Base-by-base conservation (phyloP, 345 rosid species). In the Murraya paniculata region DNA sequence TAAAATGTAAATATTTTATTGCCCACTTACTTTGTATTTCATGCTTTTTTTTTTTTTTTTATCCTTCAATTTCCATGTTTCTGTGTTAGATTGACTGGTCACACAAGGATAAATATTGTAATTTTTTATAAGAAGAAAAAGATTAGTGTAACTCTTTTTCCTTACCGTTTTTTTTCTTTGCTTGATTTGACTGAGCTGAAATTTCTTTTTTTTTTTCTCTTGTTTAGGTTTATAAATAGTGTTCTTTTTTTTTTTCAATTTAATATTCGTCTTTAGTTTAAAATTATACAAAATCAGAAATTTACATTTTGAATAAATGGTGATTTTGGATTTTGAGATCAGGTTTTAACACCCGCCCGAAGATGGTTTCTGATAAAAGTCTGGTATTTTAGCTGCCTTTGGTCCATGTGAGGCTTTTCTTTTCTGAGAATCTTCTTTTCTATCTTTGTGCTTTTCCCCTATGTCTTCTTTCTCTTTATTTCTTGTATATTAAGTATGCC, bases 391-490 rank as follows among this genome's bases (percentile, higher is more conserved):
- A 65, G 71, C 65, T 87, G 86, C 92, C 89, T 91, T 85, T 79
- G 89, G 89, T 87, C 91, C 93, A 88, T 84, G 79, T 68, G 85
- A 82, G 85, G 80, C 80, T 75, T 78, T 83, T 82, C 83, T 84
- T 85, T 82, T 82, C 5, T 30, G 78, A 76, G 98, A 89, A 93
- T 90, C 93, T 87, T 84, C 89, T 89, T 89, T 88, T 71, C 87
- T 78, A 80, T 84, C 80, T 83, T 78, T 83, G 80, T 81, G 80
- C 79, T 83, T 84, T 77, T 77, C 64, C 82, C 68, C 18, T 41
- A 69, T 81, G 77, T 73, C 78, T 75, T 74, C 74, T 76, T 41
- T 74, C 69, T 78, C 77, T 84, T 79, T 80, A 62, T 85, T 86
- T 73, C 89, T 86, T 86, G 75, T 74, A 79, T 78, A 74, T 75